These are phyloP conservation scores for Andrographis paniculata DNA, from an alignment of 305 asterid genomes.

Conservation along the genomic window DNA sequence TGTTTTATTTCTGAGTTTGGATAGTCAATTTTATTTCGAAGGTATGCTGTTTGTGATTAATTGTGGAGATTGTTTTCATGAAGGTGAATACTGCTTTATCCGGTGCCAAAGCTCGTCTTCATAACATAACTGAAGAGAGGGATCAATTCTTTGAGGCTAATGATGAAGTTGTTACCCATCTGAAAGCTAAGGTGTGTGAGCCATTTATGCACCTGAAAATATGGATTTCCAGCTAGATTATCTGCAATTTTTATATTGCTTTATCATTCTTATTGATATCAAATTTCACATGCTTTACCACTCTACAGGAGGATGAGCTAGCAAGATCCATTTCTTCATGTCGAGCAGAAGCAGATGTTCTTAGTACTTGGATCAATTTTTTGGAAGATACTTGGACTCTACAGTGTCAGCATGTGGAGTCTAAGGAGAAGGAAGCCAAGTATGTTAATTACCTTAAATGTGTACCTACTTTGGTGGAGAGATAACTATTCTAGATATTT, in stretches of 20 bases:
- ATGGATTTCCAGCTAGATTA: constrained; percentile 8
- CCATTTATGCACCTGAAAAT: constrained; percentile 6
- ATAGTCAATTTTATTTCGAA: constrained; percentile 1
- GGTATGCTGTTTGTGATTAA: constrained; percentile 15
- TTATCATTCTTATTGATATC: constrained; percentile 7
- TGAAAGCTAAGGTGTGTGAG: constrained; percentile 64
- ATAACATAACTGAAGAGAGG: constrained; percentile 72
- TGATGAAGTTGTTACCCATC: constrained; percentile 82
- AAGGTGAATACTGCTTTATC: constrained; percentile 85
- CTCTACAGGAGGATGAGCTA: constrained; percentile 76
- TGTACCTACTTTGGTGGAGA: constrained; percentile 16
- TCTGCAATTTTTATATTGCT: constrained; percentile 11
- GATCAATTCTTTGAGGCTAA: constrained; percentile 96
- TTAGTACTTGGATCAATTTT: constrained; percentile 79
- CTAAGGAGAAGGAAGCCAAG: constrained; percentile 61
- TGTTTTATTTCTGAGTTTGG: constrained; percentile 12
- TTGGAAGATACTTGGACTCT: constrained; percentile 94
- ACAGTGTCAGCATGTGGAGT: constrained; percentile 64
- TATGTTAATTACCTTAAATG: constrained; percentile 27
- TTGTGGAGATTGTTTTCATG: constrained; percentile 19
- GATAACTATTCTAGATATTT: constrained; percentile 13
- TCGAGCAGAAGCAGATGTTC: constrained; percentile 61
- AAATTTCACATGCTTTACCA: constrained; percentile 17
- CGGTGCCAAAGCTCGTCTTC: constrained; percentile 78
- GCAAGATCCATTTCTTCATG: constrained; percentile 59